phyloP scores from a whole-genome alignment of 2,329 filamentous ascomycete species.

The Aspergillus sojae region DNA sequence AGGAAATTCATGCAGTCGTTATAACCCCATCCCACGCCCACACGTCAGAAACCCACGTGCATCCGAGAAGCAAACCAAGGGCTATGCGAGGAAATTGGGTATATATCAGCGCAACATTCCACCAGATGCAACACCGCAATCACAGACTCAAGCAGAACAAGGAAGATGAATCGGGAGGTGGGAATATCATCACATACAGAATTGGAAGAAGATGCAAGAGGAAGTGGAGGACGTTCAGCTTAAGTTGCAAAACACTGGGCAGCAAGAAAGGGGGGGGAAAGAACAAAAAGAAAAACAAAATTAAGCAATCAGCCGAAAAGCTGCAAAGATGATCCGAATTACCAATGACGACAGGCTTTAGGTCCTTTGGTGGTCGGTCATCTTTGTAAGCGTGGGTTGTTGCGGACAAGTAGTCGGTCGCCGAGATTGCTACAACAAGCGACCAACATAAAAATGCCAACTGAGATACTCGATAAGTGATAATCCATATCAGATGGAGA shows the following conservation, averaged over 20 bases:
- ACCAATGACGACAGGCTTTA: neutral
- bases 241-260: neutral
- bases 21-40: conserved; percentile 24
- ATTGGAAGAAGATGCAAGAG: conserved; percentile 4
- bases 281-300: neutral
- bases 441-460: neutral
- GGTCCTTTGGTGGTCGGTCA: neutral
- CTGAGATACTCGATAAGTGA: neutral
- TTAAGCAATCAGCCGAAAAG: neutral
- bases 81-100: conserved; percentile 30
- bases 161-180: conserved; percentile 7
- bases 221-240: conserved; percentile 3
- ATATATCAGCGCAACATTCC: conserved; percentile 29
- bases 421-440: neutral
- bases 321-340: conserved; percentile 1
- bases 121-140: conserved; percentile 21
- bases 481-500: neutral
- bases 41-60: conserved; percentile 21
- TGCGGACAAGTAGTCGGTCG: neutral
- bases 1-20: conserved; percentile 32
- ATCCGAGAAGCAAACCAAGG: conserved; percentile 24
- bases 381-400: neutral
- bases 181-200: conserved; percentile 9
- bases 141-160: conserved; percentile 14
- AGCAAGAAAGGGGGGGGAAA: neutral